Evolutionary conservation across 208 protist genomes (phyloP).

Genomic region (Leishmania major): DNA sequence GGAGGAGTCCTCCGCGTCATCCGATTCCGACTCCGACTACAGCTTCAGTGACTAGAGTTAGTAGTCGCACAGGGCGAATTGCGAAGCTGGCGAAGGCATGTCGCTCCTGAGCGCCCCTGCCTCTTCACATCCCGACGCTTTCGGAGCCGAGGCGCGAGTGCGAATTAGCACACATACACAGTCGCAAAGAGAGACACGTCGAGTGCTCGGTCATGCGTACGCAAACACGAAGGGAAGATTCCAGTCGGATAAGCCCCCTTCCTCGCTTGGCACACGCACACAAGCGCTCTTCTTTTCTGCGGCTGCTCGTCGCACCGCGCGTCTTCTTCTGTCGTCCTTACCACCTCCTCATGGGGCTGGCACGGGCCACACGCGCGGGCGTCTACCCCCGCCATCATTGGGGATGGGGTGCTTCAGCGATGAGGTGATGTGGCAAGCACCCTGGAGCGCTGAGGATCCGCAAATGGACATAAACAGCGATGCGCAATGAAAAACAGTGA

Average conservation of each 20-base stretch:
- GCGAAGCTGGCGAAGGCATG: background rate
- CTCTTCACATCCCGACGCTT: background rate
- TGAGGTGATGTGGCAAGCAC: background rate
- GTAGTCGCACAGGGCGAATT: background rate
- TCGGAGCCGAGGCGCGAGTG: background rate
- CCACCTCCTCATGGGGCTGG: background rate
- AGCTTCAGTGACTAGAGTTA: slow-evolving; percentile 55
- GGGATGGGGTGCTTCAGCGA: background rate
- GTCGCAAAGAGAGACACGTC: background rate
- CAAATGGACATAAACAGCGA: background rate
- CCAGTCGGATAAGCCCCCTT: background rate
- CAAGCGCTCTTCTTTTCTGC: slow-evolving; percentile 4
- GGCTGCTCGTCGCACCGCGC: background rate
- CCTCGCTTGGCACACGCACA: background rate
- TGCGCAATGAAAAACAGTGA: background rate
- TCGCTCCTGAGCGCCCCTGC: background rate
- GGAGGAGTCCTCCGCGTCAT: slow-evolving; percentile 28
- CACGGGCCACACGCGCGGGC: background rate
- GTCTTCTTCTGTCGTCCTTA: background rate
- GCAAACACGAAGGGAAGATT: background rate
- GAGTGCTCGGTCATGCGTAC: background rate
- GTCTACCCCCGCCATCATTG: background rate
- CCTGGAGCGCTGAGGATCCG: background rate
- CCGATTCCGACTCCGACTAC: slow-evolving; percentile 39
- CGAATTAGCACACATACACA: background rate